Evolutionary conservation across 306 rosid genomes (phyloP).

Genomic region (Delonix regia): DNA sequence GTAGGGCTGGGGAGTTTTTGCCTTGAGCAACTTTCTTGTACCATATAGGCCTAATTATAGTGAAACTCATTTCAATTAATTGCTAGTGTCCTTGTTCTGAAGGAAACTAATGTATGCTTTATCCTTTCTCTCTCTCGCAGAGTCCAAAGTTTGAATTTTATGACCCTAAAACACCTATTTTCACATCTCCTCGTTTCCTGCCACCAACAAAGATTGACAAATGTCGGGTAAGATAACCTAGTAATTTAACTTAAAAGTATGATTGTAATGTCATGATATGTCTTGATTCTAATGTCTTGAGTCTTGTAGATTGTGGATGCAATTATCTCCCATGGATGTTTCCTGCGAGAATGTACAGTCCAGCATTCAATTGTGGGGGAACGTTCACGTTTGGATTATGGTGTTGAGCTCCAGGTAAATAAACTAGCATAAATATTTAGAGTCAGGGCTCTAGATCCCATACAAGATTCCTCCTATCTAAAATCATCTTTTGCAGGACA

Average conservation of each 20-base stretch:
- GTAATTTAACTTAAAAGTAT: background rate
- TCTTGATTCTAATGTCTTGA: slow-evolving; percentile 35
- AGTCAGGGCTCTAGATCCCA: background rate
- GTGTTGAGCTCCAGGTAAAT: slow-evolving; percentile 81
- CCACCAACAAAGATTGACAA: slow-evolving; percentile 95
- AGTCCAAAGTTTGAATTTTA: slow-evolving; percentile 74
- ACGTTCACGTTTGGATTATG: slow-evolving; percentile 81
- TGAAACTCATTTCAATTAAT: background rate
- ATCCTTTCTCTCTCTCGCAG: slow-evolving; percentile 49
- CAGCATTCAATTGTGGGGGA: slow-evolving; percentile 82
- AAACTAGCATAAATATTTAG: slow-evolving; percentile 18
- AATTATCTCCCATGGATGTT: slow-evolving; percentile 93
- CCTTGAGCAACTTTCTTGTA: slow-evolving; percentile 13
- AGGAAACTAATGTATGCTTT: slow-evolving; percentile 28
- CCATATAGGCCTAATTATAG: background rate
- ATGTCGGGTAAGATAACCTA: slow-evolving; percentile 59
- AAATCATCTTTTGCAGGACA: slow-evolving; percentile 52
- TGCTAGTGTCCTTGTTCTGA: slow-evolving; percentile 23
- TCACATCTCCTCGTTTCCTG: slow-evolving; percentile 87
- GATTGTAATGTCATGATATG: slow-evolving; percentile 10
- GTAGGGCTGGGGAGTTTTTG: background rate
- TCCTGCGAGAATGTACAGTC: slow-evolving; percentile 69
- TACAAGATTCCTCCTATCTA: slow-evolving; percentile 12
- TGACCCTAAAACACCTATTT: slow-evolving; percentile 86
- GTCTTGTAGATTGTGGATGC: slow-evolving; percentile 75